Evolutionary conservation across 2,329 filamentous ascomycete genomes (phyloP).

Genomic region (Aureobasidium sp.): DNA sequence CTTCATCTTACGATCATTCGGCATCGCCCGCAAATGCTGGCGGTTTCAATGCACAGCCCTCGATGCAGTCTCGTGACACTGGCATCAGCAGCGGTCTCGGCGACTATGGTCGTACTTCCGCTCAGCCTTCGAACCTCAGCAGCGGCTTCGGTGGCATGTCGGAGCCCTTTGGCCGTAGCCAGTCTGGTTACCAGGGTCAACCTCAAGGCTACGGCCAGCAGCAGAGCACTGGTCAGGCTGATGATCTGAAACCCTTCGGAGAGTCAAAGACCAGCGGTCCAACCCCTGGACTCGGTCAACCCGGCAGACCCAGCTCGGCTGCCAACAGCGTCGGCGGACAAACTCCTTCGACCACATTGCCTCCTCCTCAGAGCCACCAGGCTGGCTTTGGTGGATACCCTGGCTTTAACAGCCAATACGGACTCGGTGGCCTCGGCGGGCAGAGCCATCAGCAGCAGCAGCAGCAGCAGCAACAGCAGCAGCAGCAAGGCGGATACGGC

Average conservation of each 20-base stretch:
- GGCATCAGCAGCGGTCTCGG: constrained; percentile 44
- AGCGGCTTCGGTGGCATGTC: constrained; percentile 44
- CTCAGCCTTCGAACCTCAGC: constrained; percentile 49
- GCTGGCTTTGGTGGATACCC: constrained; percentile 50
- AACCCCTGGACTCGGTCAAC: constrained; percentile 52
- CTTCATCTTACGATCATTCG: constrained; percentile 53
- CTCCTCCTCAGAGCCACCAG: constrained; percentile 49
- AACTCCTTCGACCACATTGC: constrained; percentile 32
- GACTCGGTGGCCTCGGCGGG: constrained; percentile 42
- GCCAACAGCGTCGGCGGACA: constrained; percentile 50
- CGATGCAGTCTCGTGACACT: constrained; percentile 40
- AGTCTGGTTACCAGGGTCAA: constrained; percentile 47
- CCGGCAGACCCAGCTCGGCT: constrained; percentile 55
- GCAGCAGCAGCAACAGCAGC: constrained; percentile 34
- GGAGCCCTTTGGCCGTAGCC: constrained; percentile 52
- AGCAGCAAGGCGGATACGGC: constrained; percentile 38
- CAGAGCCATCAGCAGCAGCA: constrained; percentile 38
- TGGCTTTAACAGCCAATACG: constrained; percentile 42
- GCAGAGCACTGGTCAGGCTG: constrained; percentile 30
- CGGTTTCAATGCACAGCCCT: constrained; percentile 37
- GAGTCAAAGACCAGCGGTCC: constrained; percentile 49
- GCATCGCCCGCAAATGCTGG: constrained; percentile 54
- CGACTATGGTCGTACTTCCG: constrained; percentile 47
- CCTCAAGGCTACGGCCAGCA: constrained; percentile 43
- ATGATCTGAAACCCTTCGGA: constrained; percentile 46